Evolutionary conservation across 805 yeast species (phyloP).

Genomic region (Cyberlindnera veronae): DNA sequence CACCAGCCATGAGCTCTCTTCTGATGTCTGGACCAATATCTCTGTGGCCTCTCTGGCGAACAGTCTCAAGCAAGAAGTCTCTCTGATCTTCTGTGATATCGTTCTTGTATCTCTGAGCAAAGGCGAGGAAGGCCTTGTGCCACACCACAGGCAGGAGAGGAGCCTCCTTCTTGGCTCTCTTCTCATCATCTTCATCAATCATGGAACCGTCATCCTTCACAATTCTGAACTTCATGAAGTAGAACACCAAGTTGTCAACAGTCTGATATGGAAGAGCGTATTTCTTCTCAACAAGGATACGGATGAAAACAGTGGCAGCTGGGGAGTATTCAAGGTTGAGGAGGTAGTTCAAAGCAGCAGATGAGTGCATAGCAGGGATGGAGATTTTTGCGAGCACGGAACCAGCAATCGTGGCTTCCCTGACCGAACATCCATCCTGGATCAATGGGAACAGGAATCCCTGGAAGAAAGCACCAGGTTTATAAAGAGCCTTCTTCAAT

Average conservation of each 20-base stretch:
- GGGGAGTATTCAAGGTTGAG: constrained; percentile 82
- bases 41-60: constrained; percentile 84
- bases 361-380: constrained; percentile 91
- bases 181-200: constrained; percentile 38
- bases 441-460: constrained; percentile 92
- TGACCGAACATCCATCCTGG: constrained; percentile 81
- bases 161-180: constrained; percentile 30
- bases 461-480: constrained; percentile 96
- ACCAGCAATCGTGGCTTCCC: constrained; percentile 95
- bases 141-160: constrained; percentile 87
- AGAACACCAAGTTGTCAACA: constrained; percentile 88
- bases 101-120: constrained; percentile 94
- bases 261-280: constrained; percentile 97
- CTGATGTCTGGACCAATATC: constrained; percentile 92
- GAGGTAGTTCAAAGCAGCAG: constrained; percentile 88
- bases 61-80: constrained; percentile 86
- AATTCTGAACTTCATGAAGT: constrained; percentile 85
- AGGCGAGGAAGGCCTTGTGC: constrained; percentile 94
- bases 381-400: constrained; percentile 87
- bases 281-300: constrained; percentile 86
- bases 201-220: constrained; percentile 39
- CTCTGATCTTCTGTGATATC: constrained; percentile 99
- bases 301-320: constrained; percentile 84
- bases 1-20: constrained; percentile 88
- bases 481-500: constrained; percentile 86